A percentile compares a stretch with the other conserved stretches of the same genome.
phyloP scores from a whole-genome alignment of 2,329 filamentous ascomycete genomes.

The Colletotrichum sp. region DNA sequence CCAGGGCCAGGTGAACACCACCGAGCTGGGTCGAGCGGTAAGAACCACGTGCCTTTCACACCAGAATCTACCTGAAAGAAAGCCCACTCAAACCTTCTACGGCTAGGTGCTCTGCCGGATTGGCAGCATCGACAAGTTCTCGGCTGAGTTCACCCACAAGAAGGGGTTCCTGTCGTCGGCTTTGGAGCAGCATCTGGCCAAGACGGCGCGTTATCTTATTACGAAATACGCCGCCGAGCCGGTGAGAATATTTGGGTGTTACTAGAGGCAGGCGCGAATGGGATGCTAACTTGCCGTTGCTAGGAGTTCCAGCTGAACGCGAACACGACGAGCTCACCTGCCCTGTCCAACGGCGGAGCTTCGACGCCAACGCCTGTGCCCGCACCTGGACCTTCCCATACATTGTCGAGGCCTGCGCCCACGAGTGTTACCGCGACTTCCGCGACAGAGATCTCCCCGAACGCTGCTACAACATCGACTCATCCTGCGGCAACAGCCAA shows the following conservation, averaged over 20 bases:
- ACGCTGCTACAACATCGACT: background rate
- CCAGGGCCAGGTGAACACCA: conserved; percentile 23
- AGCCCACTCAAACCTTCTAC: background rate
- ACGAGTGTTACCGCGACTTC: background rate
- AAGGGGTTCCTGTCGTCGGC: background rate
- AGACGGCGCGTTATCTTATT: background rate
- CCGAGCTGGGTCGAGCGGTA: conserved; percentile 37
- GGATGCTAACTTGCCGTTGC: background rate
- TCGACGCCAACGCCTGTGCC: background rate
- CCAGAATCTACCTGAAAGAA: conserved; percentile 20
- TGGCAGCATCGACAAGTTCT: background rate
- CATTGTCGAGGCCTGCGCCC: background rate
- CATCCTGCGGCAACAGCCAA: background rate
- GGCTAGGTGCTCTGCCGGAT: conserved; percentile 1
- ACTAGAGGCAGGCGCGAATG: background rate
- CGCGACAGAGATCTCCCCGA: background rate
- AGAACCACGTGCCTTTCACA: conserved; percentile 14
- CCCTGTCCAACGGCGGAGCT: background rate
- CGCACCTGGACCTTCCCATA: background rate
- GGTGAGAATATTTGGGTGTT: background rate
- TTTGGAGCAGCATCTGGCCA: background rate
- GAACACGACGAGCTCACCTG: background rate
- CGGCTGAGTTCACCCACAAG: background rate
- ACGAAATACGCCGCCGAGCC: background rate
- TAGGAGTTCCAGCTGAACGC: background rate